phyloP scores from a whole-genome alignment of 805 yeast species.

The Citeromyces nyonsensis region DNA sequence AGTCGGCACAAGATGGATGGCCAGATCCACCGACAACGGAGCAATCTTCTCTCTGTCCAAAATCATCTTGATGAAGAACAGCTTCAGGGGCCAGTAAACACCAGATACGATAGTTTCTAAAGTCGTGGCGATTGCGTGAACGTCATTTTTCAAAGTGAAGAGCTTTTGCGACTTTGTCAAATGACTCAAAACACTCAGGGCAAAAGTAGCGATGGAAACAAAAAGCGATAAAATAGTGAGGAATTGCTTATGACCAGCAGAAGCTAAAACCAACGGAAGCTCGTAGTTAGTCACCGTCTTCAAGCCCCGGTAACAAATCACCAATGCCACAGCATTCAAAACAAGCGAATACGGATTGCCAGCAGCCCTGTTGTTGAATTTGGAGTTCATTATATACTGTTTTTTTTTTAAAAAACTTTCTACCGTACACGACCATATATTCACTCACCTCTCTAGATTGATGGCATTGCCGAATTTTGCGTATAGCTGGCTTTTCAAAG shows the following conservation, averaged over 20 bases:
- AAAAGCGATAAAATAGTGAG: conserved; percentile 49
- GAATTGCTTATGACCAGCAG: conserved; percentile 61
- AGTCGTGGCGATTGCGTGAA: conserved; percentile 39
- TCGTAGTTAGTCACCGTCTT: conserved; percentile 5
- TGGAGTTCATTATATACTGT: background rate
- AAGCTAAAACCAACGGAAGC: conserved; percentile 31
- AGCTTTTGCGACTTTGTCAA: conserved; percentile 9
- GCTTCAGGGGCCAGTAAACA: conserved; percentile 56
- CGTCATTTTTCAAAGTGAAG: conserved; percentile 18
- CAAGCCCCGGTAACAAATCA: conserved; percentile 1
- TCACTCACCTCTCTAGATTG: conserved; percentile 55
- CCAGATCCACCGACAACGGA: conserved; percentile 34
- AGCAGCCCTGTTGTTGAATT: conserved; percentile 1
- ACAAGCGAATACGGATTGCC: conserved; percentile 2
- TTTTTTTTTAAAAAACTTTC: background rate
- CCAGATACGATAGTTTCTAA: conserved; percentile 44
- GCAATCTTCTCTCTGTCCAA: conserved; percentile 19
- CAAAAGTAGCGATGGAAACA: conserved; percentile 25
- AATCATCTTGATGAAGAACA: conserved; percentile 34
- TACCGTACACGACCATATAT: background rate
- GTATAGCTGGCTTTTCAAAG: conserved; percentile 60
- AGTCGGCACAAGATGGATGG: conserved; percentile 47
- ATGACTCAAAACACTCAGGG: conserved; percentile 22
- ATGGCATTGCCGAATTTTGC: conserved; percentile 84
- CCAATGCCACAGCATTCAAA: conserved; percentile 1